Conservation (phyloP, 139 green algal species). For the Picochlorum sp. region DNA sequence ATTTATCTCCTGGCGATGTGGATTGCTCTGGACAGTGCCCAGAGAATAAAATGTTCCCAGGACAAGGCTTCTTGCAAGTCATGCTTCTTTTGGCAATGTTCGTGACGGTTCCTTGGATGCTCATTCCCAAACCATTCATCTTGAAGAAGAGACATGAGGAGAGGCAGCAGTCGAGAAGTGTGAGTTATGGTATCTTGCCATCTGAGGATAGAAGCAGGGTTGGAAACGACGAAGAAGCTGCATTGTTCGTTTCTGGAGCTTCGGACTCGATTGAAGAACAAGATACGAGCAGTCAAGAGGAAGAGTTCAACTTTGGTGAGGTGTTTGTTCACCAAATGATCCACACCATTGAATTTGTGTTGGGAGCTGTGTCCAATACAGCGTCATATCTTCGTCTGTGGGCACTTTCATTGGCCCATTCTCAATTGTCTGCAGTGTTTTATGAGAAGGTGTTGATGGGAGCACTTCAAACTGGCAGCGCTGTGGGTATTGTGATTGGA, state of each 20-base stretch:
- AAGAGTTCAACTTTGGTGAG: constrained; percentile 85
- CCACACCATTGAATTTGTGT: constrained; percentile 99
- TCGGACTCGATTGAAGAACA: neutral
- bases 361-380: constrained; percentile 97
- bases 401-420: constrained; percentile 93
- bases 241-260: neutral
- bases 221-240: constrained; percentile 3
- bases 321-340: constrained; percentile 91
- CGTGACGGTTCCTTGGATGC: constrained; percentile 89
- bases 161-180: constrained; percentile 5
- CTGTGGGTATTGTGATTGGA: constrained; percentile 53
- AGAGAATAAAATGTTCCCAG: constrained; percentile 59
- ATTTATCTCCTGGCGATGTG: constrained; percentile 74
- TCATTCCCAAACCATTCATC: constrained; percentile 95
- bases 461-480: constrained; percentile 39
- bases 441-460: constrained; percentile 92
- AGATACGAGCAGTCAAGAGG: neutral
- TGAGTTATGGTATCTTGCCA: constrained; percentile 26
- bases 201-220: constrained; percentile 15
- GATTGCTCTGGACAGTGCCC: constrained; percentile 43
- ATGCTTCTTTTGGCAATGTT: constrained; percentile 76
- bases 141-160: constrained; percentile 73
- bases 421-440: constrained; percentile 86
- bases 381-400: constrained; percentile 97
- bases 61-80: constrained; percentile 61